Conservation (phyloP, 805 yeast genomes). For the Blastobotrys mokoenaii region DNA sequence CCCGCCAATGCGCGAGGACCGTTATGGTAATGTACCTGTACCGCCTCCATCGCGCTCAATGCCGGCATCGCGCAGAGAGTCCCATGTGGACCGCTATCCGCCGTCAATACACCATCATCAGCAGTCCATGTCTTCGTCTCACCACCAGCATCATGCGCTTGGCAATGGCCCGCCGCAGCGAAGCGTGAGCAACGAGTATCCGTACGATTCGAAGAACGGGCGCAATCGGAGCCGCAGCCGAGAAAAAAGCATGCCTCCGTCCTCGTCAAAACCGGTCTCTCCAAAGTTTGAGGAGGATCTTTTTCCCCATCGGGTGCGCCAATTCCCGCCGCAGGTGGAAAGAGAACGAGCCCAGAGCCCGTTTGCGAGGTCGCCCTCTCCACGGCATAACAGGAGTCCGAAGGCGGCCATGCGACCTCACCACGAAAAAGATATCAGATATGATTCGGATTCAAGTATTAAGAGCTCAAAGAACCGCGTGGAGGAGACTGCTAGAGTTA, state of each 20-base stretch:
- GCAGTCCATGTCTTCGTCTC: background rate
- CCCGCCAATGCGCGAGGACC: slow-evolving; percentile 3
- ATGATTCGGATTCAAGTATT: too few relatives aligned
- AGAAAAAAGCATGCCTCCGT: slow-evolving; percentile 1
- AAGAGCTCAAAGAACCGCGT: too few relatives aligned
- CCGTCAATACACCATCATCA: background rate
- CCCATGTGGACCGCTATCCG: background rate
- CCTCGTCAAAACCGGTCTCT: background rate
- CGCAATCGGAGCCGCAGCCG: background rate
- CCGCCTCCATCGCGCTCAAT: background rate
- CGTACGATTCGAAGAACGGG: background rate
- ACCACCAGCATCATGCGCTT: too few relatives aligned
- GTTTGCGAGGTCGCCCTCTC: too few relatives aligned
- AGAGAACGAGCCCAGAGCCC: too few relatives aligned
- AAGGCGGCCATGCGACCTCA: too few relatives aligned
- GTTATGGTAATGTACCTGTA: background rate
- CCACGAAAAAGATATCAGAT: too few relatives aligned
- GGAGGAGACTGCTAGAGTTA: too few relatives aligned
- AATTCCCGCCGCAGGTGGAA: background rate
- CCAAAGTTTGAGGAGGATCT: slow-evolving; percentile 2
- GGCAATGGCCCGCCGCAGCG: background rate
- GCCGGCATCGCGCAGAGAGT: background rate
- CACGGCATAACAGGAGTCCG: too few relatives aligned
- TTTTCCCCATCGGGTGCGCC: slow-evolving; percentile 4
- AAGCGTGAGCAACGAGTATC: slow-evolving; percentile 1